Conservation (phyloP, 2,329 filamentous ascomycete species). For the Venturia aucupariae region DNA sequence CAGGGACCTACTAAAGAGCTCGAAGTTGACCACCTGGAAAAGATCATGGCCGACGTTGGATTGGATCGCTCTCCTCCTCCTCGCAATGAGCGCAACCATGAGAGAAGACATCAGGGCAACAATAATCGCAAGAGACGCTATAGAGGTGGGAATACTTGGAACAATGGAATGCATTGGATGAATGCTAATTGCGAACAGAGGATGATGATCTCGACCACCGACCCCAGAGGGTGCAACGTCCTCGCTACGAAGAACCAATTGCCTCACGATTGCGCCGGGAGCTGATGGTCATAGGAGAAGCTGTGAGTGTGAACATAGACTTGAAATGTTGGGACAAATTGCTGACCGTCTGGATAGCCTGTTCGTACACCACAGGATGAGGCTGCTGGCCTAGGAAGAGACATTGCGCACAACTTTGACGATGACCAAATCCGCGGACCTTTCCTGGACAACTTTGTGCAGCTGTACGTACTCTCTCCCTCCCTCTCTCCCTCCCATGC, state of each 20-base stretch:
- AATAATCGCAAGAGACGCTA: conserved; percentile 9
- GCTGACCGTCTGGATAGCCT: neutral
- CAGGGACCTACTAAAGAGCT: neutral
- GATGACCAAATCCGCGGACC: conserved; percentile 14
- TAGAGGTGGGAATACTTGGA: neutral
- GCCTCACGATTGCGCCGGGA: conserved; percentile 14
- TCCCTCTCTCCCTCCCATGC: neutral
- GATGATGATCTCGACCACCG: conserved; percentile 13
- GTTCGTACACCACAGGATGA: conserved; percentile 9
- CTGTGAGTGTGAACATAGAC: neutral
- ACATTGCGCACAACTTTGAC: conserved; percentile 14
- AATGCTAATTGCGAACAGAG: conserved; percentile 6
- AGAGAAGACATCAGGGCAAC: conserved; percentile 1
- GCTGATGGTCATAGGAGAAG: conserved; percentile 13
- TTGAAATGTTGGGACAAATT: neutral
- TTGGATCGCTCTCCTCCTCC: neutral
- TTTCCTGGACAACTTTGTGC: conserved; percentile 11
- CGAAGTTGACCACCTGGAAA: neutral
- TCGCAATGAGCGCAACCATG: conserved; percentile 1
- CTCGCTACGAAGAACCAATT: conserved; percentile 15
- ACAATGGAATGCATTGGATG: neutral
- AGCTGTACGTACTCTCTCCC: neutral
- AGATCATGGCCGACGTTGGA: conserved; percentile 7
- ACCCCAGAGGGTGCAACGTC: neutral
- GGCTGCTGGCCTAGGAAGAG: conserved; percentile 9